Evolutionary conservation across 2,329 filamentous ascomycete species (phyloP).

Genomic region (Hirsutella rhossiliensis): DNA sequence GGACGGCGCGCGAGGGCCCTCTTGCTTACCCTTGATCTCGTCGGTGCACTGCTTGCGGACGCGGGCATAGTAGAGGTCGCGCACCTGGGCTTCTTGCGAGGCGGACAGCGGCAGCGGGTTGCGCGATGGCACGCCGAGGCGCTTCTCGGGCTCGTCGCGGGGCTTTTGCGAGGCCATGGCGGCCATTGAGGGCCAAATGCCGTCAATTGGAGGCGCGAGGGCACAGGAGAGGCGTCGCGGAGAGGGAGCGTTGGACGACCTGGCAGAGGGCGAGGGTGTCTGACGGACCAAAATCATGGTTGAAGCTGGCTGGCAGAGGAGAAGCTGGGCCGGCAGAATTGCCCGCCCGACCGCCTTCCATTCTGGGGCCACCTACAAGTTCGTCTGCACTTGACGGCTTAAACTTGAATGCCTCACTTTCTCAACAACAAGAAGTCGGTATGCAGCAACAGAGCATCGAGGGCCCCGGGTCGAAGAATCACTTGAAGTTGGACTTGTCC

Average conservation of each 20-base stretch:
- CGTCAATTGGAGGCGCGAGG: neutral
- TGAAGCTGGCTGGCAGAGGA: neutral
- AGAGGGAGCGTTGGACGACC: too few species aligned
- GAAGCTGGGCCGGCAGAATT: neutral
- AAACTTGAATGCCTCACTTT: too few species aligned
- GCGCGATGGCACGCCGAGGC: constrained; percentile 42
- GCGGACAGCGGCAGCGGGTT: constrained; percentile 78
- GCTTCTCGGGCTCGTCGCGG: constrained; percentile 21
- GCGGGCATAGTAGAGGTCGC: constrained; percentile 68
- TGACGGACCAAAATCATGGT: too few species aligned
- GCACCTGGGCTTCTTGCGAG: constrained; percentile 69
- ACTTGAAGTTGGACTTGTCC: too few species aligned
- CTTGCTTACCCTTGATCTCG: constrained; percentile 59
- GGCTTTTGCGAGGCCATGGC: constrained; percentile 20
- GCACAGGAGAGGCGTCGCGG: too few species aligned
- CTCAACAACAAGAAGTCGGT: too few species aligned
- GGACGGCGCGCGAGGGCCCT: neutral
- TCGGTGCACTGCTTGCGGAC: constrained; percentile 64
- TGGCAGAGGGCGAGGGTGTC: too few species aligned
- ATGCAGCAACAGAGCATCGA: too few species aligned
- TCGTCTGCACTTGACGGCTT: too few species aligned
- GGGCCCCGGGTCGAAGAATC: too few species aligned
- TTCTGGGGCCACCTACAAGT: neutral
- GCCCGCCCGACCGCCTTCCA: neutral
- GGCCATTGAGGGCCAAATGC: constrained; percentile 10